These are phyloP conservation scores for Rhododendron kiyosumense DNA, from an alignment of 148 eudicot species.

Conservation along the genomic window DNA sequence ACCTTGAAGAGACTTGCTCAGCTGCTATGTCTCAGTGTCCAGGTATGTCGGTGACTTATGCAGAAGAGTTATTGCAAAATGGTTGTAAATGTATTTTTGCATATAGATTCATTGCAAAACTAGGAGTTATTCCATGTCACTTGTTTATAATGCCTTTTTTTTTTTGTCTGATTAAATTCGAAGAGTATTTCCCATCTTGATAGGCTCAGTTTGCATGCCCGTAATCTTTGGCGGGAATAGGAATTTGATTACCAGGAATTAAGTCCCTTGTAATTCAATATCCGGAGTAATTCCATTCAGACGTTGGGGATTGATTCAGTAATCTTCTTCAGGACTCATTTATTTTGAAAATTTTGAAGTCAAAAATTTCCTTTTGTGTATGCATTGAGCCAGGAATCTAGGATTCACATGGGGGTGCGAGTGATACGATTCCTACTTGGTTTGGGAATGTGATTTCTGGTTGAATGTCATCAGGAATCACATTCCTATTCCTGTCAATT, in stretches of 20 bases:
- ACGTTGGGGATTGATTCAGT: background rate
- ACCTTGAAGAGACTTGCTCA: slow-evolving; percentile 81
- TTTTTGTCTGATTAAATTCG: background rate
- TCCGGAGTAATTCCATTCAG: background rate
- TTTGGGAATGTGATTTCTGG: background rate
- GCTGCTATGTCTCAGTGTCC: slow-evolving; percentile 61
- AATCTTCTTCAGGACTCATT: background rate
- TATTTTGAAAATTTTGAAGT: background rate
- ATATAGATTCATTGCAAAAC: background rate
- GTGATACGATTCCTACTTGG: background rate
- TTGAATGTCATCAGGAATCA: background rate
- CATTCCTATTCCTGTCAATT: too few species aligned
- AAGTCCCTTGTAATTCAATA: background rate
- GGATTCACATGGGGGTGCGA: background rate
- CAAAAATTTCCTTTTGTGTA: background rate
- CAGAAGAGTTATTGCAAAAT: background rate
- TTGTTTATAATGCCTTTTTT: background rate
- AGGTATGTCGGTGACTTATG: slow-evolving; percentile 36
- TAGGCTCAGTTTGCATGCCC: background rate
- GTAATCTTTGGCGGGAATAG: background rate
- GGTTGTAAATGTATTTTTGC: background rate
- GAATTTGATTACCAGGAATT: background rate
- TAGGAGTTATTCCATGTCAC: background rate
- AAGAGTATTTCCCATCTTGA: background rate
- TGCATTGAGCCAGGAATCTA: background rate